A percentile compares a stretch with the other conserved stretches of the same genome.
Evolutionary conservation across 2,329 filamentous ascomycete genomes (phyloP).

Genomic region (Fusarium tjaetaba): DNA sequence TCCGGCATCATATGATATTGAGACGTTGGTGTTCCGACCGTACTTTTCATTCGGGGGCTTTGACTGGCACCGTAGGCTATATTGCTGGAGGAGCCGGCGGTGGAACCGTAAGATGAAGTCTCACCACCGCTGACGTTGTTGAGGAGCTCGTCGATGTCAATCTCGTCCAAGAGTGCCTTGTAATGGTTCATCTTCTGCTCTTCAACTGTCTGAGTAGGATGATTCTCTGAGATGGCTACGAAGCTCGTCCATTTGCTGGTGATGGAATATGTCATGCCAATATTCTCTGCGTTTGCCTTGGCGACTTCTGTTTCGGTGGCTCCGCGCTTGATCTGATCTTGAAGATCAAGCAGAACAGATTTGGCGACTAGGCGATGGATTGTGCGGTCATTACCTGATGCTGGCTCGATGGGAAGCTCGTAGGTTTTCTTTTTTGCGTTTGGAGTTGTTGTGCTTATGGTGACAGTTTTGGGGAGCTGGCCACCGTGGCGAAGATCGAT

Average conservation of each 20-base stretch:
- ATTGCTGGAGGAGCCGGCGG: too few species aligned
- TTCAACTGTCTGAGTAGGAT: accelerated
- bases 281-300: accelerated
- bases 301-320: accelerated
- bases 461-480: accelerated
- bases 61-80: too few species aligned
- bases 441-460: background rate
- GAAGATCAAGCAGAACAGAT: accelerated
- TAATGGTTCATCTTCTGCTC: background rate
- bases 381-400: accelerated
- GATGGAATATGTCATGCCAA: background rate
- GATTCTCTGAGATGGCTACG: accelerated
- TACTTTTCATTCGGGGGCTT: too few species aligned
- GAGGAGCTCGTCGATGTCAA: background rate
- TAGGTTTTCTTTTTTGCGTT: accelerated
- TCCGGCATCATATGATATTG: too few species aligned
- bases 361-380: accelerated
- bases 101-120: too few species aligned
- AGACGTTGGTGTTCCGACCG: too few species aligned
- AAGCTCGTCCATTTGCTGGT: background rate
- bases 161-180: accelerated
- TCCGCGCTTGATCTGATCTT: accelerated
- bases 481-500: accelerated
- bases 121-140: too few species aligned
- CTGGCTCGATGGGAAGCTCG: accelerated